Evolutionary conservation across 345 rosid genomes (phyloP), one percentile per base, ranked within the genome.

Genomic region (Excoecaria cochinchinensis): DNA sequence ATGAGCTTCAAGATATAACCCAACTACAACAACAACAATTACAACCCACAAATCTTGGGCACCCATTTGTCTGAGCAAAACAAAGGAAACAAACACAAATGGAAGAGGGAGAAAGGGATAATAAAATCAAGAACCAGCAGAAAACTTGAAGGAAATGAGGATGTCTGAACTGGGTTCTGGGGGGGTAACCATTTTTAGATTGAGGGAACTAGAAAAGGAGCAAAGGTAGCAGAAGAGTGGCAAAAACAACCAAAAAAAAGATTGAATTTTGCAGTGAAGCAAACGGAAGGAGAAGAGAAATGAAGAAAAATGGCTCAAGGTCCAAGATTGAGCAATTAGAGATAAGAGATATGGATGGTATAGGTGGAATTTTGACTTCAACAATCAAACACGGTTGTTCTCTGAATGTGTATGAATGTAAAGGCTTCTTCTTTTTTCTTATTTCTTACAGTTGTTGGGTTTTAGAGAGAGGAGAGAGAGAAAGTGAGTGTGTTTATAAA

Each of bases 61-160:
- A 79, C 77, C 88, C 97, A 92, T 92, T 74, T 73, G 74, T 69
- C 76, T 64, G 22, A 71, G 38, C 9, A 47, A 62, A n/a, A 8
- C 14, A 25, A 46, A 52, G 24, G 44, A 8, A 61, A 25, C 12
- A 64, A 62, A 14, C 16, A 61, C 0, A 38, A 36, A 36, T 19
- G 11, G 36, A 44, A 40, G 36, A 22, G 40, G 64, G 67, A 76
- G 70, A 40, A 66, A 5, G 75, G 3, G 66, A 36, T 0, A 46
- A 25, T 8, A 51, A 6, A 53, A 70, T 72, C 57, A 73, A 70
- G 75, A 79, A 65, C 48, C 69, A 74, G 22, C 44, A 7, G 67
- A 79, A 56, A 21, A 71, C 81, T 67, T 67, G 1, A 63, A 61
- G 60, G 47, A 51, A 67, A 44, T 48, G 56, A 62, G 56, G 50